Evolutionary conservation across 768 basidiomycete genomes (phyloP).

Genomic region (Antrodiella citrinella): DNA sequence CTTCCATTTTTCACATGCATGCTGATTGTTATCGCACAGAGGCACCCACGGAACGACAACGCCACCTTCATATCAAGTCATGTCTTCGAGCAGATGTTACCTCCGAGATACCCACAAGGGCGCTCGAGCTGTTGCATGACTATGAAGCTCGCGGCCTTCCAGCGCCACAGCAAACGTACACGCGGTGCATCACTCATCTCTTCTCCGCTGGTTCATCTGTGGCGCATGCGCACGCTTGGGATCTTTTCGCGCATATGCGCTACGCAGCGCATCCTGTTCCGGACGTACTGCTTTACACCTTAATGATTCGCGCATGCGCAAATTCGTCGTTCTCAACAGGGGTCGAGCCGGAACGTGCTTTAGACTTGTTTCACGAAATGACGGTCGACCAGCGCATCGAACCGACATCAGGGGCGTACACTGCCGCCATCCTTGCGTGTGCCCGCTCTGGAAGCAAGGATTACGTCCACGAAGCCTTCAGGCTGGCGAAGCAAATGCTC

Average conservation of each 20-base stretch:
- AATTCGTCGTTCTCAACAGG: conserved; percentile 35
- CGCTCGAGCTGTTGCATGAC: conserved; percentile 58
- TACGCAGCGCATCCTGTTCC: conserved; percentile 87
- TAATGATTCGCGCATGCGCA: conserved; percentile 87
- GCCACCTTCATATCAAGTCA: conserved; percentile 66
- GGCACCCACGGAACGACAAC: conserved; percentile 45
- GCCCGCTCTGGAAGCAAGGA: conserved; percentile 51
- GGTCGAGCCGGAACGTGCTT: conserved; percentile 82
- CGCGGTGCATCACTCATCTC: conserved; percentile 52
- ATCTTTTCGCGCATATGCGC: conserved; percentile 93
- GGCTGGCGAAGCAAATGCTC: conserved; percentile 82
- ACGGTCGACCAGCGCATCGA: conserved; percentile 54
- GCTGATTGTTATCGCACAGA: conserved; percentile 8
- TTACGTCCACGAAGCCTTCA: conserved; percentile 77
- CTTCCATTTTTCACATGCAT: neutral
- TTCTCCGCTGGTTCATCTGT: conserved; percentile 35
- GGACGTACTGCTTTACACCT: conserved; percentile 59
- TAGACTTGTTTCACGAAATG: conserved; percentile 94
- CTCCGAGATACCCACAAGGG: conserved; percentile 47
- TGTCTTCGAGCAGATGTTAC: conserved; percentile 44
- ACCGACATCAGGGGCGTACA: conserved; percentile 67
- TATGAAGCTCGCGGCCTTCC: conserved; percentile 60
- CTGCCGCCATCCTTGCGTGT: conserved; percentile 77
- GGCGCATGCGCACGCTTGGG: conserved; percentile 80
- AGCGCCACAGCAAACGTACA: conserved; percentile 72